Evolutionary conservation across 208 protist genomes (phyloP).

Genomic region (Crithidia brevicula): DNA sequence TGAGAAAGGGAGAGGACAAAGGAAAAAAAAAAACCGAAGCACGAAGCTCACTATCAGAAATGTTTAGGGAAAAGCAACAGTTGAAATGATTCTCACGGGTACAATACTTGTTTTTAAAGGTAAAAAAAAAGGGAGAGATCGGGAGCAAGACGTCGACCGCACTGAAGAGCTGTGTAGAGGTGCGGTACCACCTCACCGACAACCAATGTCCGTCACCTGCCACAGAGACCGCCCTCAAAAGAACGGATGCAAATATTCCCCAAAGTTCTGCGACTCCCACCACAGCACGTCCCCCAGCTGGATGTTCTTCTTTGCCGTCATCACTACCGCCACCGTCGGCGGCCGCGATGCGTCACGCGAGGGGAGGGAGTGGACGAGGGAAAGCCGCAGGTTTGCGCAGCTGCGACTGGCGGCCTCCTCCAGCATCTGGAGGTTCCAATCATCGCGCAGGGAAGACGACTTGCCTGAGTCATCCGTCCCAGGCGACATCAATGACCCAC

Average conservation of each 20-base stretch:
- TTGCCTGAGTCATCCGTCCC: conserved; percentile 1
- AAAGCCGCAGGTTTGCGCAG: conserved; percentile 28
- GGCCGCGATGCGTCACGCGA: conserved; percentile 7
- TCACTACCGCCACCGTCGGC: conserved; percentile 15
- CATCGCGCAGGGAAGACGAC: conserved; percentile 8
- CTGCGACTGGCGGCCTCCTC: conserved; percentile 26
- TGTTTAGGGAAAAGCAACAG: too few species aligned
- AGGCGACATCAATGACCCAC: neutral
- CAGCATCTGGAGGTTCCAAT: conserved; percentile 25
- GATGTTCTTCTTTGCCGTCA: conserved; percentile 31
- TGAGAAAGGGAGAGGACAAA: too few species aligned
- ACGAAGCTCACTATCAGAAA: too few species aligned
- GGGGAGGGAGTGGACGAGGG: conserved; percentile 14
- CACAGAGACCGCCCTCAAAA: neutral
- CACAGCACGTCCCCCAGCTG: conserved; percentile 21
- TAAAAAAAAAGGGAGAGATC: too few species aligned
- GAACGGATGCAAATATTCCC: conserved; percentile 23
- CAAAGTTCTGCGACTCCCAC: conserved; percentile 28
- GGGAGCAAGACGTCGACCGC: too few species aligned
- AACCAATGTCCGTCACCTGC: neutral
- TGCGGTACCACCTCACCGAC: too few species aligned
- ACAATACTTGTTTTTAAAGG: too few species aligned
- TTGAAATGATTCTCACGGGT: too few species aligned
- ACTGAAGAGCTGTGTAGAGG: too few species aligned
- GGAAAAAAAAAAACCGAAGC: too few species aligned